Evolutionary conservation across 1,139 yeast species (phyloP).

Genomic region (Sporopachydermia cereana): DNA sequence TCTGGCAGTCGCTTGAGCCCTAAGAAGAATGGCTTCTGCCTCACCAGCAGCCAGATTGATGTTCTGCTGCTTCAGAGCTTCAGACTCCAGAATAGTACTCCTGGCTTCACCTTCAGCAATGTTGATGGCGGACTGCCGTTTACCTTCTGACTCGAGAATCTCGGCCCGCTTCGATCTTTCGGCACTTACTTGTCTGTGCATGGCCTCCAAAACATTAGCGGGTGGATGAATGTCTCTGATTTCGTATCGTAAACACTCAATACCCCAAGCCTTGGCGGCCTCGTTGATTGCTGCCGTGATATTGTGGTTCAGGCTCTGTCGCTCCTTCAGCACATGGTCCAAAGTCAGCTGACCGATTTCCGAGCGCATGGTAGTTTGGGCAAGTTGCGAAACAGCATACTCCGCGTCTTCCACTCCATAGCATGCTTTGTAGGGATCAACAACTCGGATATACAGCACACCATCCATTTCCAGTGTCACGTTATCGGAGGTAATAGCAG

Average conservation of each 20-base stretch:
- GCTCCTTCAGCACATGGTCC: slow-evolving; percentile 66
- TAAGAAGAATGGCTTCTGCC: slow-evolving; percentile 52
- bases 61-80: slow-evolving; percentile 50
- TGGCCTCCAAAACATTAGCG: slow-evolving; percentile 72
- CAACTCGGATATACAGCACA: slow-evolving; percentile 62
- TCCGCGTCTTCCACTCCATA: slow-evolving; percentile 86
- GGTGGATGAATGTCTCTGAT: slow-evolving; percentile 88
- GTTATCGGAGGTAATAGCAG: slow-evolving; percentile 78
- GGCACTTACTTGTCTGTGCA: slow-evolving; percentile 84
- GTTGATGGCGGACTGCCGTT: slow-evolving; percentile 65
- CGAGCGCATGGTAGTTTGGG: slow-evolving; percentile 84
- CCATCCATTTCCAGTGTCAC: slow-evolving; percentile 82
- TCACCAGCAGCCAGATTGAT: slow-evolving; percentile 62
- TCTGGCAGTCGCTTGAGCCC: slow-evolving; percentile 67
- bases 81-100: slow-evolving; percentile 57
- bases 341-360: slow-evolving; percentile 77
- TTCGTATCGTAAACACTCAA: slow-evolving; percentile 73
- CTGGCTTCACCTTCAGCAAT: slow-evolving; percentile 75
- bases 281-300: slow-evolving; percentile 74
- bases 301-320: slow-evolving; percentile 59
- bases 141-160: slow-evolving; percentile 78
- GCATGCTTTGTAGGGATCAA: slow-evolving; percentile 75
- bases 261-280: slow-evolving; percentile 83
- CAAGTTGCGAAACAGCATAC: slow-evolving; percentile 75
- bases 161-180: slow-evolving; percentile 82